These are phyloP conservation scores for Flueggea neowawraea DNA, from an alignment of 441 rosid genomes.

Conservation along the genomic window DNA sequence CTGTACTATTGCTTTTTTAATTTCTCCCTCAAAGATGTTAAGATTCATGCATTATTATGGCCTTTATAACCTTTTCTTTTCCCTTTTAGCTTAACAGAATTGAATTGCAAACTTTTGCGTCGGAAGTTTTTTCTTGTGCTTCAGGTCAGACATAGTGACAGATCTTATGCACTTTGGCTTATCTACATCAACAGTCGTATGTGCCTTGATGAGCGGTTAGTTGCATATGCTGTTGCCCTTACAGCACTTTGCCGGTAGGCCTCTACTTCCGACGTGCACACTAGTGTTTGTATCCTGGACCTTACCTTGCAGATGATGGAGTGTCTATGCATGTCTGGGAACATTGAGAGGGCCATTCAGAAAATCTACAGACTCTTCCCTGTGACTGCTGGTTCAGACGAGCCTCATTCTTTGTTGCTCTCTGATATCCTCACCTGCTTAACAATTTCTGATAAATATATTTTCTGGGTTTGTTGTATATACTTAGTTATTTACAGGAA, in stretches of 20 bases:
- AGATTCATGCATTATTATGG: too few relatives aligned
- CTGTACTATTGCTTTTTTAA: too few relatives aligned
- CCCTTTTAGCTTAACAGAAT: conserved; percentile 11
- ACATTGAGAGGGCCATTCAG: conserved; percentile 58
- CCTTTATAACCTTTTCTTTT: conserved; percentile 9
- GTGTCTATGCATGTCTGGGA: conserved; percentile 77
- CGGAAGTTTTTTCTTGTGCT: conserved; percentile 35
- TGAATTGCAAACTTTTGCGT: conserved; percentile 25
- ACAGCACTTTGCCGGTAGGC: conserved; percentile 52
- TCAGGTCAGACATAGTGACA: conserved; percentile 72
- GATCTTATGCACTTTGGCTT: conserved; percentile 90
- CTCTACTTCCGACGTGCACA: conserved; percentile 38
- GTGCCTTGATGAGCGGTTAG: conserved; percentile 62
- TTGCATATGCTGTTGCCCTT: conserved; percentile 74
- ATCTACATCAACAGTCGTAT: conserved; percentile 83
- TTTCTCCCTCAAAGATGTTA: too few relatives aligned
- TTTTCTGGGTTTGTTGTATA: conserved; percentile 99
- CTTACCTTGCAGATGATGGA: conserved; percentile 87
- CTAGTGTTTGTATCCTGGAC: conserved; percentile 88
- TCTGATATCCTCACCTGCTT: conserved; percentile 83
- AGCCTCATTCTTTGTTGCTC: conserved; percentile 57
- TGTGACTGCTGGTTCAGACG: conserved; percentile 48
- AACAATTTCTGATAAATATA: conserved; percentile 87
- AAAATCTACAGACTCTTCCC: conserved; percentile 40
- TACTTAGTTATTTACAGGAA: conserved; percentile 96